Percentiles rank a stretch among this genome's conserved stretches.
Evolutionary conservation across 768 basidiomycete species (phyloP).

Genomic region (Tricholoma furcatifolium): DNA sequence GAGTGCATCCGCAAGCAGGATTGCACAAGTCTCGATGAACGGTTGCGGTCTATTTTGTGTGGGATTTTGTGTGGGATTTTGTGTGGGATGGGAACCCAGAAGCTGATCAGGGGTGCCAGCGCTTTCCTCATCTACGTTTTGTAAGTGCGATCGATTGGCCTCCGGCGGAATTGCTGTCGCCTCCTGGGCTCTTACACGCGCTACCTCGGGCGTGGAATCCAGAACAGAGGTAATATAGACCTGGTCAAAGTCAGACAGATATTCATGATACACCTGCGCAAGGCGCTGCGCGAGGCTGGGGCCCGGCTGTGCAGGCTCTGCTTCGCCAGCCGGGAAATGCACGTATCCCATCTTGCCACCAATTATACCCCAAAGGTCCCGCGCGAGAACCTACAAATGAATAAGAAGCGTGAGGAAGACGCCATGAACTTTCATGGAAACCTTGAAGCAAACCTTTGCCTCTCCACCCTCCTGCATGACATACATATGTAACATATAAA

Average conservation of each 20-base stretch:
- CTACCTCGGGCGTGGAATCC: conserved; percentile 25
- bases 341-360: conserved; percentile 70
- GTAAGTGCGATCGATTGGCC: conserved; percentile 43
- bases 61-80: too few relatives aligned
- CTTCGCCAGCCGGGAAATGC: conserved; percentile 58
- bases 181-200: too few relatives aligned
- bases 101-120: too few relatives aligned
- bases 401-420: neutral
- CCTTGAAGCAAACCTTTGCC: conserved; percentile 46
- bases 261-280: conserved; percentile 58
- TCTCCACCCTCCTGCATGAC: conserved; percentile 61
- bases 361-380: conserved; percentile 64
- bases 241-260: conserved; percentile 54
- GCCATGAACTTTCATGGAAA: too few relatives aligned
- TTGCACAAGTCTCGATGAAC: too few relatives aligned
- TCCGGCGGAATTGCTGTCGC: too few relatives aligned
- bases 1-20: too few relatives aligned
- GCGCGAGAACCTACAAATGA: conserved; percentile 47
- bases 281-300: conserved; percentile 62
- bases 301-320: conserved; percentile 60
- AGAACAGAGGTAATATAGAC: conserved; percentile 47
- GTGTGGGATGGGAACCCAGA: too few relatives aligned
- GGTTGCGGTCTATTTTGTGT: too few relatives aligned
- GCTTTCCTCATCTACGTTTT: too few relatives aligned
- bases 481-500: conserved; percentile 54